Evolutionary conservation across 2,329 filamentous ascomycete genomes (phyloP), one percentile per base, ranked within the genome.

Genomic region (Endoconidiophora polonica): DNA sequence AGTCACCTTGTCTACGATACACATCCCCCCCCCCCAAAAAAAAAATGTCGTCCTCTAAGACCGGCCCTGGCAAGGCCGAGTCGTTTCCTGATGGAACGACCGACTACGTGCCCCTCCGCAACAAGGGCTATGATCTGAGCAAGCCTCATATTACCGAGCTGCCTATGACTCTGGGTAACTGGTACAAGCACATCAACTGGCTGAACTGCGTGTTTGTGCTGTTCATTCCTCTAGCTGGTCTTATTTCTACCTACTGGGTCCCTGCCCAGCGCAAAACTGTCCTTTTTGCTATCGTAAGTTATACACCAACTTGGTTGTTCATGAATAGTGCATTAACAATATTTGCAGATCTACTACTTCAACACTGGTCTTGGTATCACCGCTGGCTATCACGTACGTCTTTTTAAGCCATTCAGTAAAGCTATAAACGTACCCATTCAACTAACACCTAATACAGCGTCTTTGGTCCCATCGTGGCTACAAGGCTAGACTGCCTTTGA

Each of bases 131-230:
- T 56, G 74, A 79, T 54, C 41, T 63, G 52, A 70, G 81, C 70
- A 94, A 93, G 69, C 75, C 81, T 60, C 86, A 94, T 66, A 91
- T 94, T 66, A 79, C 85, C 56, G 86, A 93, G 56, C 76, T 77
- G 43, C 82, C 83, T 52, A 81, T 93, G 58, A 94, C 85, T 54
- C 74, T 72, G 66, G 69, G 72, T 60, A 94, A 94, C 71, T 91
- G 85, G 84, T 80, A 87, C 68, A 82, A 88, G 69, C 87, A 94
- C 63, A 75, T 94, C 71, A 87, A 94, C 74, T 94, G 87, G 86
- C 74, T 94, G 57, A 94, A 94, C 65, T 80, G 85, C 55, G 74
- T 72, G 55, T 75, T 94, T 63, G 90, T 94, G 63, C 65, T 93
- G 56, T 72, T 82, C 57, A 74, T 94, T 43, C 87, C 88, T 40